Evolutionary conservation across 2,329 filamentous ascomycete species (phyloP), one percentile per base, ranked within the genome.

Genomic region (Bipolaris gigantea): DNA sequence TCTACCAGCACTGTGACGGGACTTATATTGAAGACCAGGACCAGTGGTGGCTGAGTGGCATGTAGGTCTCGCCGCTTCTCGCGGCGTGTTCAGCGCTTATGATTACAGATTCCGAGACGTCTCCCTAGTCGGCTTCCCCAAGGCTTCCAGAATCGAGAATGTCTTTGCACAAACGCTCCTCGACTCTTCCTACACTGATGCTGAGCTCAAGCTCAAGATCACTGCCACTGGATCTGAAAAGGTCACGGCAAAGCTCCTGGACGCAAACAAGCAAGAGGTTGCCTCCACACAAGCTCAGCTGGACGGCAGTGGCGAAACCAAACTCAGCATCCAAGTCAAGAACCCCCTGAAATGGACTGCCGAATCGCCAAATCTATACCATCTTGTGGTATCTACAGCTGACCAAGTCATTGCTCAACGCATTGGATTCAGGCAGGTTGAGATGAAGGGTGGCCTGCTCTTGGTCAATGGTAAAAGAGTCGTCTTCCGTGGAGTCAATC

Each of bases 1-100:
- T 89, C 0, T 89, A 89, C 58, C 85, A 89, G 65, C 88, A 83
- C 77, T 88, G 81, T 32, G 86, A 89, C 60, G 87, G 84, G 1
- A 83, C 83, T 0, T 89, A 89, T 61, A 85, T 89, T 32, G 87
- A 89, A 67, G 85, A 89, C 50, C 85, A 80, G 62, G 85, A 89
- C 66, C 85, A 88, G 64, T 89, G 86, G 86, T 85, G 85, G 82
- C 72, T 88, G 5, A 85, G 82, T 19, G 82, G 81, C 78, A 73
- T 68, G 73, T 72, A 25, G 61, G 69, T 62, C 21, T 53, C 16
- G n/a, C 9, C 10, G 9, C 4, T 10, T 18, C 11, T 7, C 16
- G 18, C n/a, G 2, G 16, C n/a, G 16, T 16, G 8, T 34, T 27
- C 21, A 15, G 19, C 15, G 36, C 48, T 52, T 25, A 45, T 27